A percentile compares a stretch with the other conserved stretches of the same genome.
phyloP scores from a whole-genome alignment of 176 grass and related monocot species.

The Musa beccarii region DNA sequence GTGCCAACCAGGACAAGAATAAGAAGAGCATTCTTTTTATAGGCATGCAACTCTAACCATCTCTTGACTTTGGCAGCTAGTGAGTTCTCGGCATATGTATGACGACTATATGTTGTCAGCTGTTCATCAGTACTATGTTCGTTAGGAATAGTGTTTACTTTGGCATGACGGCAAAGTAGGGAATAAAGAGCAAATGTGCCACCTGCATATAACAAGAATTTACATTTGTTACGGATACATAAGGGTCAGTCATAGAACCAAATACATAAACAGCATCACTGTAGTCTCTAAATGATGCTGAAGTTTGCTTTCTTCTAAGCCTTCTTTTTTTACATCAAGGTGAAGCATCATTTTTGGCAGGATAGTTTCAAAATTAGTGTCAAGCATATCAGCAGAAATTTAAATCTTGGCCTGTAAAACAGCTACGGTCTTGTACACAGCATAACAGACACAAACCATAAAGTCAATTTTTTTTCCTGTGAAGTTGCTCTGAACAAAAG shows the following conservation, averaged over 20 bases:
- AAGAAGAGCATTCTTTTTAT: slow-evolving; percentile 65
- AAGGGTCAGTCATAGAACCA: not conserved
- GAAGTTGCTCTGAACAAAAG: not conserved
- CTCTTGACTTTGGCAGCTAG: slow-evolving; percentile 71
- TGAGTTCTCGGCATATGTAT: slow-evolving; percentile 80
- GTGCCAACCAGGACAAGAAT: slow-evolving; percentile 74
- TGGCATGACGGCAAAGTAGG: slow-evolving; percentile 74
- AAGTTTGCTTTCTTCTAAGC: not conserved
- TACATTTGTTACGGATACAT: slow-evolving; percentile 9
- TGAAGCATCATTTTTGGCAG: not conserved
- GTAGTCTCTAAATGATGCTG: not conserved
- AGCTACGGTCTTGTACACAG: not conserved
- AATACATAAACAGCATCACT: not conserved
- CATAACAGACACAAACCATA: not conserved
- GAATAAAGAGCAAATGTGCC: slow-evolving; percentile 94
- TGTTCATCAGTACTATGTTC: slow-evolving; percentile 86
- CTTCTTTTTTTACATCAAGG: not conserved
- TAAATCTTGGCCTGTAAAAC: not conserved
- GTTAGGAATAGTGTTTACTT: slow-evolving; percentile 84
- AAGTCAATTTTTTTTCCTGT: not conserved
- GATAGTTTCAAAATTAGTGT: not conserved
- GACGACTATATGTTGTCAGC: slow-evolving; percentile 72
- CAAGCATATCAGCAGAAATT: not conserved
- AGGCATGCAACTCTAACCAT: slow-evolving; percentile 53
- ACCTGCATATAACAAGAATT: slow-evolving; percentile 35